Base-by-base conservation (phyloP, 164 flowering plant species). In the Dillenia suffruticosa region DNA sequence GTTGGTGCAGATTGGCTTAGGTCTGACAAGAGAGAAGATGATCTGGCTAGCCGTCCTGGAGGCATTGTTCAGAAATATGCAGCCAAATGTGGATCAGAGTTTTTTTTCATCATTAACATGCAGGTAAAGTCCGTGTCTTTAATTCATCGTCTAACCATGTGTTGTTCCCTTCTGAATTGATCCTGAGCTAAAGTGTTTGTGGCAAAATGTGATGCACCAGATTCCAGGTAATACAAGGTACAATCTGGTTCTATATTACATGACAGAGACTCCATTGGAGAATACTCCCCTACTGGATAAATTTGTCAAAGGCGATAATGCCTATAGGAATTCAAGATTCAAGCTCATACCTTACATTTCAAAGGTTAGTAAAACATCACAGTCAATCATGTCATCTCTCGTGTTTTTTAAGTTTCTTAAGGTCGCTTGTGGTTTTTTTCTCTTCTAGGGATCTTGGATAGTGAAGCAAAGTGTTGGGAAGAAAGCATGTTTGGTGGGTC, bases 391-490 rank as follows among this genome's bases (percentile, higher is more conserved):
- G 40, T 32, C 40, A 32, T 32, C 40, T 32, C 40, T 5, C 5
- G 40, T 32, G 40, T 32, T 32, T 32, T 32, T 5, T 32, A 32
- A 32, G 40, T 16, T 24, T 46, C 9, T 40, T 13, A 19, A 17
- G 44, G 12, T 45, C 52, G 19, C 15, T 59, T 13, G 45, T 32
- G 40, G 40, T 32, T 32, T 32, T 50, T 63, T 57, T 12, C 43
- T 58, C 49, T 68, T 46, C 22, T 69, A 92, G 96, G 98, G 96
- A 45, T 84, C 96, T 46, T 92, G 98, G 98, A 90, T 92, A 64
- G 98, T 92, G 26, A 90, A 90, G 73, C 98, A 92, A 64, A 92
- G 98, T 69, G 98, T 92, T 44, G 96, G 96, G 58, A 92, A 84
- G 85, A 92, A 84, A 68, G 89, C 98, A 63, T 86, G 96, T 69